Base-by-base conservation (phyloP, 2,329 filamentous ascomycete genomes). In the Fusarium albosuccineum region DNA sequence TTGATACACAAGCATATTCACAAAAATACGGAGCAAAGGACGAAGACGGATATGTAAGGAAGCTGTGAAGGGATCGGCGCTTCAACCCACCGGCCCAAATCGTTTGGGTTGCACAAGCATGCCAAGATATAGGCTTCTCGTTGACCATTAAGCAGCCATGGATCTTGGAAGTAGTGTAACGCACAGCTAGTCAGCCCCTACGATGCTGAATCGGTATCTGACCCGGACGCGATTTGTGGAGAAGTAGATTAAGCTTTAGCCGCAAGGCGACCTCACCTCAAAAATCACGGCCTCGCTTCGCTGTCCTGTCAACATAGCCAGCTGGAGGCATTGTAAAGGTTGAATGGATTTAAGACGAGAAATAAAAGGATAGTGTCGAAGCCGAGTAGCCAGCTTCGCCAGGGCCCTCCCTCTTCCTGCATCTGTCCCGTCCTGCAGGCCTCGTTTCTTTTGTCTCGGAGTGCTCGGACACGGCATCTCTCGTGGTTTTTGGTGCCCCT, bases 381-480 rank as follows among this genome's bases (percentile, higher is more conserved):
- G 40, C 17, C n/a, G n/a, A 16, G 17, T 13, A 54, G 27, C n/a
- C 29, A 22, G 17, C 2, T 29, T 11, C n/a, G 30, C 16, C 41
- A 37, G 9, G 33, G 16, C 26, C 17, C 33, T 13, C 10, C 10
- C 45, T 50, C 17, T 40, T 39, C 36, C n/a, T 39, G 52, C 41
- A 27, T 37, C 52, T 17, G 16, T 65, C 55, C 58, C 58, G 58
- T 57, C 57, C 55, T 65, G 65, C 58, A 63, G 29, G 29, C 26
- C 54, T 55, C 45, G 45, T 66, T 67, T 58, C 62, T 67, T 67
- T 67, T 67, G 57, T 27, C 57, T 61, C 34, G 16, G 44, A 13
- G 49, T 57, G 49, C 54, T 57, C 39, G 44, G 51, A 56, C 45
- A 30, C 40, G 55, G 46, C 39, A 42, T 26, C 41, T 39, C 22